Conservation (phyloP, 2,329 filamentous ascomycete species). For the Fusarium sp. region DNA sequence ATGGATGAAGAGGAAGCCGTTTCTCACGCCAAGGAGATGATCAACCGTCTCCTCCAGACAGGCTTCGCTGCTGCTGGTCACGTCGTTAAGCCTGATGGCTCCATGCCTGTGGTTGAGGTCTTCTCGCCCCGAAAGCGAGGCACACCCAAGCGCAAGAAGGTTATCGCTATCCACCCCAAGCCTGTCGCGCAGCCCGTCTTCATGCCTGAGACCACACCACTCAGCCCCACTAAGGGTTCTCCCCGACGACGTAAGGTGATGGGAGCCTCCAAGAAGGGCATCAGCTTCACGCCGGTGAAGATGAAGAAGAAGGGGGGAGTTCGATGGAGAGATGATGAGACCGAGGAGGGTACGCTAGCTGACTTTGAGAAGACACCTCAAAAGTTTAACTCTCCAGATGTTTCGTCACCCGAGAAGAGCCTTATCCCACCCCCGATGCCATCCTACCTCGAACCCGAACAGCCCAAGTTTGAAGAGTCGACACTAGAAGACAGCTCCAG, state of each 20-base stretch:
- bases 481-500: constrained; percentile 59
- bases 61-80: constrained; percentile 82
- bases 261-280: constrained; percentile 72
- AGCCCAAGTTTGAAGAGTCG: neutral
- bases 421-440: constrained; percentile 51
- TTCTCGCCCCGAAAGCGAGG: constrained; percentile 78
- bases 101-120: constrained; percentile 69
- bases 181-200: constrained; percentile 61
- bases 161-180: constrained; percentile 55
- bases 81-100: constrained; percentile 89
- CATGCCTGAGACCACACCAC: constrained; percentile 47
- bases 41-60: constrained; percentile 81
- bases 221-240: constrained; percentile 76
- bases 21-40: constrained; percentile 79
- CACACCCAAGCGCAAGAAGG: constrained; percentile 81
- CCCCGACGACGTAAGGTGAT: constrained; percentile 81
- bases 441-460: constrained; percentile 38
- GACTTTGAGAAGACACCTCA: constrained; percentile 94
- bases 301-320: constrained; percentile 82
- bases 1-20: constrained; percentile 89
- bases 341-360: constrained; percentile 83
- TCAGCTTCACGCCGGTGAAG: constrained; percentile 86
- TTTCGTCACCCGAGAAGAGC: constrained; percentile 40
- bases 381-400: constrained; percentile 66
- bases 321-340: constrained; percentile 90